Evolutionary conservation across 2,329 filamentous ascomycete species (phyloP), one percentile per base, ranked within the genome.

Genomic region (Cadophora luteo-olivacea): DNA sequence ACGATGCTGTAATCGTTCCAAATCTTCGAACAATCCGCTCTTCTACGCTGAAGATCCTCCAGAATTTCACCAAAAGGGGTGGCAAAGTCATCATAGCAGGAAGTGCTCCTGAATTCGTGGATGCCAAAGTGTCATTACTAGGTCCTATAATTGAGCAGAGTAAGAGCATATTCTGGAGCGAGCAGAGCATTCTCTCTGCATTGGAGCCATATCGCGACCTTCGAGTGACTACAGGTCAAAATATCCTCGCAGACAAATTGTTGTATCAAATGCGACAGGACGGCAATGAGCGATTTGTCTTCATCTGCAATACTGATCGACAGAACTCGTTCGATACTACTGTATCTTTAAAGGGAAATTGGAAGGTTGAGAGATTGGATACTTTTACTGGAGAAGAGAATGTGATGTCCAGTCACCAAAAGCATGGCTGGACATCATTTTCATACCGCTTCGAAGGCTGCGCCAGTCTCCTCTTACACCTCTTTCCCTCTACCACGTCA

Each of bases 231-330:
- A 51, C 51, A n/a, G 67, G 69, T 5, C 61, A 65, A 38, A 61
- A 68, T n/a, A 38, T 33, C 16, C 61, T 61, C 0, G 33, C 71
- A 0, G 41, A 75, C 2, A 74, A 70, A 16, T 41, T 78, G 6
- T 65, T 79, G 0, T 75, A 79, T 61, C 77, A 79, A 51, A 75
- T 79, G 70, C 72, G 77, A 12, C 67, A 78, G 32, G 77, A 78
- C 32, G 72, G 63, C 4, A 70, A 75, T 11, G 69, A 76, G 12
- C 71, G 73, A 8, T 78, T 75, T 48, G 64, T 78, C 1, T 79
- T 79, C 61, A 73, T 78, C 63, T 78, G 77, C 68, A 79, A 79
- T 33, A 76, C 72, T 14, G 74, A 78, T 41, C 72, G 76, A 2
- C 71, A 62, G 12, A 70, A 68, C 1, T 64, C 72, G 0, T 61